Evolutionary conservation across 179 eudicot genomes (phyloP).

Genomic region (Heliamphora pulchella): DNA sequence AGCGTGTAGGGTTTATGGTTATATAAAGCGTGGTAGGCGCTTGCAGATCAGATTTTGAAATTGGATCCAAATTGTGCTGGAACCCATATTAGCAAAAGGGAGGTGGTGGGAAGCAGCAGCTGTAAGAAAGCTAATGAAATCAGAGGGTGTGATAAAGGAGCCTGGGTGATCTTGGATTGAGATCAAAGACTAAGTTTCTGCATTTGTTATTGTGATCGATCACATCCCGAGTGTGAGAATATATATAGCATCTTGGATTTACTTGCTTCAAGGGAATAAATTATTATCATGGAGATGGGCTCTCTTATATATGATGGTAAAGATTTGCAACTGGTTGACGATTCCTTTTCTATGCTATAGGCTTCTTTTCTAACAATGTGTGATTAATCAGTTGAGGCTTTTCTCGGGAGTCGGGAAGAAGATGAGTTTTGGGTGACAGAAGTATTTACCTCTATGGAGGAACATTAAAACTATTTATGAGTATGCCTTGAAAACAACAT

Average conservation of each 20-base stretch:
- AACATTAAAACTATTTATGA: too few relatives aligned
- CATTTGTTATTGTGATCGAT: conserved; percentile 63
- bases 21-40: conserved; percentile 52
- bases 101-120: conserved; percentile 71
- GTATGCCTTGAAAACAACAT: too few relatives aligned
- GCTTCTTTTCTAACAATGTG: neutral
- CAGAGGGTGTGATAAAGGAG: conserved; percentile 68
- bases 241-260: conserved; percentile 46
- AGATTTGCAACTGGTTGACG: conserved; percentile 2
- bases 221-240: conserved; percentile 44
- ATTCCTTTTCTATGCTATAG: neutral
- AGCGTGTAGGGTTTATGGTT: conserved; percentile 65
- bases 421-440: neutral
- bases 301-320: conserved; percentile 20
- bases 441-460: too few relatives aligned
- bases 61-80: conserved; percentile 61
- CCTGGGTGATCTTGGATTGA: conserved; percentile 79
- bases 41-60: conserved; percentile 53
- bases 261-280: conserved; percentile 34
- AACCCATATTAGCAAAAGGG: conserved; percentile 58
- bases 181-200: conserved; percentile 49
- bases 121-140: conserved; percentile 61
- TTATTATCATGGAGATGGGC: conserved; percentile 29
- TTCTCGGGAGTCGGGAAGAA: neutral
- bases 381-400: neutral